phyloP scores from a whole-genome alignment of 2,329 filamentous ascomycete species.

The Herpotrichia juniperi region DNA sequence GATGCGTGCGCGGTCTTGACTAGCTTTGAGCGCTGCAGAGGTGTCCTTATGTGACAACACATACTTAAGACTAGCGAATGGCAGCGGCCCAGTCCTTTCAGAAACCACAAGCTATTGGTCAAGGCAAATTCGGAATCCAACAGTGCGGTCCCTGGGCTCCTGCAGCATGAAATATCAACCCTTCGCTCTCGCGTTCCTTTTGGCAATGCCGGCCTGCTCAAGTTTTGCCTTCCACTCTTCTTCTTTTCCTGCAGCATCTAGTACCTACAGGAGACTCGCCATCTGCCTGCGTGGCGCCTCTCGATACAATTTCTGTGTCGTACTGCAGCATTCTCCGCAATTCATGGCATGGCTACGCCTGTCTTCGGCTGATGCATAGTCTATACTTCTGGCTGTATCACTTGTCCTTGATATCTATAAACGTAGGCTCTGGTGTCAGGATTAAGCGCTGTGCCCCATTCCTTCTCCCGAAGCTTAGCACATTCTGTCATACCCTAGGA shows the following conservation, averaged over 20 bases:
- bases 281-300: constrained; percentile 36
- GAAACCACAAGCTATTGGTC: constrained; percentile 30
- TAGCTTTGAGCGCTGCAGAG: constrained; percentile 31
- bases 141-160: constrained; percentile 23
- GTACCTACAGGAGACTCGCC: constrained; percentile 33
- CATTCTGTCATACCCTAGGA: background rate
- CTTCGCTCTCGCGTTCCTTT: constrained; percentile 31
- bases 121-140: constrained; percentile 18
- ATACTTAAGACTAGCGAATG: constrained; percentile 34
- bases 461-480: constrained; percentile 23
- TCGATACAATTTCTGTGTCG: constrained; percentile 21
- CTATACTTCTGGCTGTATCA: constrained; percentile 31
- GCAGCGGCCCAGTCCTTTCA: constrained; percentile 25
- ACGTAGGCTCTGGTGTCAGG: constrained; percentile 29
- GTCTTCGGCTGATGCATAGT: constrained; percentile 23
- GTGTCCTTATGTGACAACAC: constrained; percentile 38
- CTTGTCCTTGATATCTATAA: constrained; percentile 34
- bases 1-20: constrained; percentile 29
- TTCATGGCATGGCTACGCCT: constrained; percentile 29
- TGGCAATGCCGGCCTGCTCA: constrained; percentile 23
- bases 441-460: constrained; percentile 27
- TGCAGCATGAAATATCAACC: constrained; percentile 37
- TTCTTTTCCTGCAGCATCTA: constrained; percentile 27
- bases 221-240: constrained; percentile 31
- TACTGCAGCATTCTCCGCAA: constrained; percentile 2